Evolutionary conservation across 78 protist species (phyloP), one percentile per base, ranked within the genome.

Genomic region (Creolimax fragrantissima): DNA sequence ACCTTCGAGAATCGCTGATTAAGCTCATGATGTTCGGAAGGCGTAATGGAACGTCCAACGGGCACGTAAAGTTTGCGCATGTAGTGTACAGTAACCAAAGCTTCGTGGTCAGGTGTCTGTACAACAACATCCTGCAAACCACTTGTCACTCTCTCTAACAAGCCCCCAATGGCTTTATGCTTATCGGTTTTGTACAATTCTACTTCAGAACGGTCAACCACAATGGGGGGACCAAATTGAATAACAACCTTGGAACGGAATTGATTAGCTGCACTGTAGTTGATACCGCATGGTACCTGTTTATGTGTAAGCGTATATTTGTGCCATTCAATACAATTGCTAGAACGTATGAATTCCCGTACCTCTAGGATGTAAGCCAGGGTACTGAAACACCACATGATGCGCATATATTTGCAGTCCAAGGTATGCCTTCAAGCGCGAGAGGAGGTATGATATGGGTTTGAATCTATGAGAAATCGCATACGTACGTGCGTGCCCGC

Each of bases 181-280:
- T 35, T 24, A 37, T 84, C 35, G 5, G 74, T 84, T 32, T 35
- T 35, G 11, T 84, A 84, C 11, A 2, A 6, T 37, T 35, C 43
- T 35, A 84, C 88, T 35, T 35, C 43, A 35, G 5, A 6, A 7
- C 6, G 5, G 24, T 84, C 11, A 32, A 42, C 7, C 43, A 32
- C 58, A 37, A 86, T 36, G 58, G 90, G 90, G 2, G 41, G 44
- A 32, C 90, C 90, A 35, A 86, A 86, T 41, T 86, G 58, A 36
- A 86, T 41, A 37, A 86, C 42, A 5, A 42, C 90, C 90, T 36
- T 86, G 24, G 90, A 86, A 4, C 90, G 90, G 90, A 86, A 86
- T 4, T 32, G 42, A 41, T 37, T 24, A 4, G 44, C 58, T 5
- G 6, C 32, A 24, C 6, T 37, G 90, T 86, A 86, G 90, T 86